Conservation (phyloP, 345 rosid genomes). For the Balakata baccata region DNA sequence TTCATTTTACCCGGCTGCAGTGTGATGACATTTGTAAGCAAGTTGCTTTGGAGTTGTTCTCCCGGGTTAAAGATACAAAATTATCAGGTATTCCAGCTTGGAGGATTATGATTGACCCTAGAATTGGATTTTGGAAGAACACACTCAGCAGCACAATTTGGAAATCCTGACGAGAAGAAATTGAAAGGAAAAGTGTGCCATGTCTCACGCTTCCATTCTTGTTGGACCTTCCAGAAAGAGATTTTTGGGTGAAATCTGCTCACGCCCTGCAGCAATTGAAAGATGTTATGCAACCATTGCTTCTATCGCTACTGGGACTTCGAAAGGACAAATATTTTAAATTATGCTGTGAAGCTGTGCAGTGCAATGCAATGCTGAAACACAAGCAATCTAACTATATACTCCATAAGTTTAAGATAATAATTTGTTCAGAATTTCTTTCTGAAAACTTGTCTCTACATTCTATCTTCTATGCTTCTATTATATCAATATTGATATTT, state of each 20-base stretch:
- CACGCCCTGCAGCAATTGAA: conserved; percentile 49
- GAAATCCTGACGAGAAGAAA: conserved; percentile 61
- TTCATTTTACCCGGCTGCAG: too few species aligned
- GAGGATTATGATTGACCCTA: conserved; percentile 85
- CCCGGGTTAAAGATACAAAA: conserved; percentile 60
- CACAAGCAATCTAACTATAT: conserved; percentile 17
- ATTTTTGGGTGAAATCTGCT: conserved; percentile 78
- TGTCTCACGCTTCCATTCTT: conserved; percentile 68
- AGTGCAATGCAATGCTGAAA: too few species aligned
- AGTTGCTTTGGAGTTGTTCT: conserved; percentile 66
- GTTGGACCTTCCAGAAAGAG: conserved; percentile 85
- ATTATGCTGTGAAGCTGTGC: too few species aligned
- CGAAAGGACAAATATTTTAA: conserved; percentile 69
- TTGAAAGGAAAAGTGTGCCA: conserved; percentile 59
- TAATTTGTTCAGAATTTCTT: background rate
- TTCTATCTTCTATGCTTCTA: too few species aligned
- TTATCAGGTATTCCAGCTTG: conserved; percentile 77
- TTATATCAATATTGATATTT: too few species aligned
- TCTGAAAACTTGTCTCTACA: background rate
- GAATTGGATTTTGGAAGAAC: conserved; percentile 85
- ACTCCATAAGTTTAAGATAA: background rate
- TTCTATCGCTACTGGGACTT: conserved; percentile 54
- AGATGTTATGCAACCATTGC: conserved; percentile 88
- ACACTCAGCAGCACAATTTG: conserved; percentile 62
- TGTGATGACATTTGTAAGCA: conserved; percentile 62